A percentile compares a stretch with the other conserved stretches of the same genome.
Conservation (phyloP, 345 rosid species). For the Odontarrhena argentea region DNA sequence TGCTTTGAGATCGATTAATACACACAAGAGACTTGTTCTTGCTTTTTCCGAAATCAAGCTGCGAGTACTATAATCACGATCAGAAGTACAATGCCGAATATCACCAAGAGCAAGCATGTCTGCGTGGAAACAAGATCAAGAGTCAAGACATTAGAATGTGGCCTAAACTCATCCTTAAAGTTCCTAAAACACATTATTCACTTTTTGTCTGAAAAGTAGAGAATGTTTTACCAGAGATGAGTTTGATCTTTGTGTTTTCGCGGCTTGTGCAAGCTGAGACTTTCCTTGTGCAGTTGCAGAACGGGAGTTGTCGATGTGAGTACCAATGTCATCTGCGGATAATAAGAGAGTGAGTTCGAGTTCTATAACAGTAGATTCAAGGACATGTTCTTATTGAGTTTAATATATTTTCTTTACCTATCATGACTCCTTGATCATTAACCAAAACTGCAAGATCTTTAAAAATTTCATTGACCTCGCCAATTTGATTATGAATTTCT, state of each 20-base stretch:
- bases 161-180: background rate
- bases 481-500: conserved; percentile 88
- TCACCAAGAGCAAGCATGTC: conserved; percentile 97
- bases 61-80: conserved; percentile 81
- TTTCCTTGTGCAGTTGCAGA: conserved; percentile 87
- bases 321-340: conserved; percentile 78
- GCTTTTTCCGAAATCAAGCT: conserved; percentile 49
- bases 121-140: conserved; percentile 44
- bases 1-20: conserved; percentile 24
- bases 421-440: conserved; percentile 92
- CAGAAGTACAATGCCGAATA: conserved; percentile 86
- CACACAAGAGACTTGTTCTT: conserved; percentile 12
- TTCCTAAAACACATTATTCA: background rate
- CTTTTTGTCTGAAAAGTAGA: background rate
- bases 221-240: conserved; percentile 78
- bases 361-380: background rate
- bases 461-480: conserved; percentile 92
- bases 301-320: conserved; percentile 76
- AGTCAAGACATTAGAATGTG: conserved; percentile 21
- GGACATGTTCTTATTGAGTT: conserved; percentile 2
- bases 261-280: conserved; percentile 80
- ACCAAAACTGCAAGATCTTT: conserved; percentile 96
- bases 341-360: background rate
- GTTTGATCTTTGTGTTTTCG: conserved; percentile 91
- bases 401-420: conserved; percentile 47